A percentile compares a stretch with the other conserved stretches of the same genome.
These are phyloP conservation scores for Teunomyces aglyptinius DNA, from an alignment of 805 yeast genomes.

Conservation along the genomic window DNA sequence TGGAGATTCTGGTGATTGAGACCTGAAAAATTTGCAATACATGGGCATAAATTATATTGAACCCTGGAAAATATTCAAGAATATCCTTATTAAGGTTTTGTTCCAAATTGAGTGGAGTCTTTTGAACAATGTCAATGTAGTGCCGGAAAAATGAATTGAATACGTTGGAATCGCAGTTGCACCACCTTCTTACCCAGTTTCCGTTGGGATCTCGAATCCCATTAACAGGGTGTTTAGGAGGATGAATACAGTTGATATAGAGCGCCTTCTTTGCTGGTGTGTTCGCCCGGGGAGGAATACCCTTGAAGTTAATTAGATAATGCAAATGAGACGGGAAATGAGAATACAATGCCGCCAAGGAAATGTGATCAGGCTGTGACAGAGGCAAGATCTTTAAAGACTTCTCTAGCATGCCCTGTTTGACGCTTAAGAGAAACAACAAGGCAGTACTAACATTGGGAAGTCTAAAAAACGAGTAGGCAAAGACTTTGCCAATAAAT, in stretches of 20 bases:
- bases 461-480: constrained; percentile 55
- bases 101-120: constrained; percentile 4
- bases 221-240: constrained; percentile 41
- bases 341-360: constrained; percentile 4
- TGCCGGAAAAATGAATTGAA: constrained; percentile 63
- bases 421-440: constrained; percentile 55
- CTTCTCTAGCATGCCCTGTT: constrained; percentile 43
- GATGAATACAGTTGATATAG: constrained; percentile 34
- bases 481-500: constrained; percentile 69
- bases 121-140: constrained; percentile 37
- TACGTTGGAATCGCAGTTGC: constrained; percentile 52
- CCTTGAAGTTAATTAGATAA: constrained; percentile 31
- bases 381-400: constrained; percentile 6
- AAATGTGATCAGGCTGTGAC: background rate
- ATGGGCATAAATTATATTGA: constrained; percentile 44
- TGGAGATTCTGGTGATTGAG: constrained; percentile 21
- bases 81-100: background rate
- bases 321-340: constrained; percentile 31
- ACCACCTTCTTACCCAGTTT: constrained; percentile 63
- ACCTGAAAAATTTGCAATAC: constrained; percentile 41
- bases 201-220: constrained; percentile 61
- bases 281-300: constrained; percentile 23
- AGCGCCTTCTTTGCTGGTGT: constrained; percentile 19
- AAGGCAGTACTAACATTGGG: constrained; percentile 57
- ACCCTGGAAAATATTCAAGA: constrained; percentile 43